Conservation (phyloP, 208 protist species). For the Porcisia hertigi region DNA sequence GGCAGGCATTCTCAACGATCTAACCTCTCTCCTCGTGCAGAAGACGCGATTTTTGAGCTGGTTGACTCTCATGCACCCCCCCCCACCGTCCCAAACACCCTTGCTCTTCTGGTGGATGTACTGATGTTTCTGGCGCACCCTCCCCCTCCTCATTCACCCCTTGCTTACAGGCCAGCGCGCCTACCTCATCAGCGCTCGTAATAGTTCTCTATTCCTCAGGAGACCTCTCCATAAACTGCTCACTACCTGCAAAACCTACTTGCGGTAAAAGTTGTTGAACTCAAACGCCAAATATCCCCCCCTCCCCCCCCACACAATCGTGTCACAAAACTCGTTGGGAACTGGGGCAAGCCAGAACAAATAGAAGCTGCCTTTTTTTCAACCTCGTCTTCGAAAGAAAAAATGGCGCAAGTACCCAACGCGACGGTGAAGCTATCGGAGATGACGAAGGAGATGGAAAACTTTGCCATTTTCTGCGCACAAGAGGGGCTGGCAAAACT, state of each 20-base stretch:
- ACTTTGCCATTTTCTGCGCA: slow-evolving; percentile 97
- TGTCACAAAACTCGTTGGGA: neutral
- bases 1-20: neutral
- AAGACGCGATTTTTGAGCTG: neutral
- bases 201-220: neutral
- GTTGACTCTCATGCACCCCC: neutral
- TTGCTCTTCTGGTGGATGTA: neutral
- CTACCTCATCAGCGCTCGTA: neutral
- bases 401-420: slow-evolving; percentile 76
- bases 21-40: neutral
- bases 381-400: slow-evolving; percentile 2
- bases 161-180: neutral
- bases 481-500: slow-evolving; percentile 97
- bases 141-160: neutral
- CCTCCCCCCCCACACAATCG: neutral
- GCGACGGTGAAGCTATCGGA: slow-evolving; percentile 93
- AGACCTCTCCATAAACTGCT: neutral
- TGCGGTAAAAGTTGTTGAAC: neutral
- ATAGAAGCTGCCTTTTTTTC: slow-evolving; percentile 4
- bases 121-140: neutral
- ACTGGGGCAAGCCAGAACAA: neutral
- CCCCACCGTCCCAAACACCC: no score
- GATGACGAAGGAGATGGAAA: slow-evolving; percentile 96
- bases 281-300: neutral
- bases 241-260: neutral